phyloP scores from a whole-genome alignment of 345 rosid genomes.

The Hibiscus trionum region DNA sequence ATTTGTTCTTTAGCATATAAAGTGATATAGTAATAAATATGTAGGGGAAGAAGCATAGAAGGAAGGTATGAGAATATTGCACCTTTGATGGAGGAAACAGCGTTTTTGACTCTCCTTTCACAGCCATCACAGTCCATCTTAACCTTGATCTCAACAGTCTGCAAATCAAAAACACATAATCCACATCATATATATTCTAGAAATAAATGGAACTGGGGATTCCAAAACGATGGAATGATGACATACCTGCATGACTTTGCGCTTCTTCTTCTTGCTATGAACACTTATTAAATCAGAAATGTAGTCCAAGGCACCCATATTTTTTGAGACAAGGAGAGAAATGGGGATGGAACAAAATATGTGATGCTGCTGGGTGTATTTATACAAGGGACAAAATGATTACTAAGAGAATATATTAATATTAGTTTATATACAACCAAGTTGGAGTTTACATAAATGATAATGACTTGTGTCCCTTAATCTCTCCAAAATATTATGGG shows the following conservation, averaged over 20 bases:
- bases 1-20: no score
- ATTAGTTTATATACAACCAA: constrained; percentile 5
- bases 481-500: constrained; percentile 1
- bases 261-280: constrained; percentile 23
- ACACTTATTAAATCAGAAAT: constrained; percentile 26
- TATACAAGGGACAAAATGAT: constrained; percentile 5
- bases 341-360: background rate
- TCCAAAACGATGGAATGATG: background rate
- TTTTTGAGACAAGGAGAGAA: background rate
- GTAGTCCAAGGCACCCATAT: constrained; percentile 41
- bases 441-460: background rate
- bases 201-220: background rate
- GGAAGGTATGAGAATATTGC: background rate
- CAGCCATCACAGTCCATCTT: constrained; percentile 50
- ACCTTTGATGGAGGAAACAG: constrained; percentile 16
- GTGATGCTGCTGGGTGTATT: background rate
- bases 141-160: constrained; percentile 41
- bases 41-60: no score
- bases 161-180: background rate
- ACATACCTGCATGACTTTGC: constrained; percentile 37
- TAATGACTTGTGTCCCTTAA: constrained; percentile 10
- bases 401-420: background rate
- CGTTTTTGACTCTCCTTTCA: constrained; percentile 37
- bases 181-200: no score
- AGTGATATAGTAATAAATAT: no score